Evolutionary conservation across 345 rosid genomes (phyloP), one percentile per base, ranked within the genome.

Genomic region (Odontarrhena argentea): DNA sequence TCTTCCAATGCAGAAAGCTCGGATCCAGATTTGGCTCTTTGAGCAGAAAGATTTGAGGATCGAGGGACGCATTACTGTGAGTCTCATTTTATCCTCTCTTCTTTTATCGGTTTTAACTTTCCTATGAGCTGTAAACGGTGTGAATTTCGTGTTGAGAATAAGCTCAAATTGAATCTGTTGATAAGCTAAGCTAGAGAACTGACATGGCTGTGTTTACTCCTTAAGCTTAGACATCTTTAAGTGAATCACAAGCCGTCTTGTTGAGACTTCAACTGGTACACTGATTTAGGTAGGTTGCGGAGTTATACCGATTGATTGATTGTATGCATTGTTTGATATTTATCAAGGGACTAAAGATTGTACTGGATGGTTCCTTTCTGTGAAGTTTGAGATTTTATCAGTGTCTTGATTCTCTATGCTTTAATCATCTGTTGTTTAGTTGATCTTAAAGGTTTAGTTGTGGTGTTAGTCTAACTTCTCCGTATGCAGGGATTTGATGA

Each of bases 21-120:
- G 93, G 24, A 86, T 91, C 57, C 91, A 88, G 85, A 88, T 88
- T 78, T 91, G 96, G 96, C 89, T 91, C 8, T 91, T 86, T 63
- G 96, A 88, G 80, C 96, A 91, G 90, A 88, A 85, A 64, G 96
- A 91, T 71, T 44, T 77, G 77, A 85, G 94, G 70, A 88, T 88
- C 41, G 94, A 91, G 70, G 97, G 96, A 56, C 67, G 74, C 8
- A 70, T 70, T 22, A 70, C 67, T 53, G 74, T 70, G 4, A 70
- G 68, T 61, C 32, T n/a, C 15, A 14, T 63, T 28, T 28, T 28
- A 34, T 55, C 7, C 7, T 14, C 13, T n/a, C 28, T 32, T 28
- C 58, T 30, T 32, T 18, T 18, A 15, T 14, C 15, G 9, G 5
- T 52, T 2, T 10, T 12, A 11, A 5, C 1, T 28, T 28, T 9